Evolutionary conservation across 768 basidiomycete genomes (phyloP), one percentile per base, ranked within the genome.

Genomic region (Termitomyces sp.): DNA sequence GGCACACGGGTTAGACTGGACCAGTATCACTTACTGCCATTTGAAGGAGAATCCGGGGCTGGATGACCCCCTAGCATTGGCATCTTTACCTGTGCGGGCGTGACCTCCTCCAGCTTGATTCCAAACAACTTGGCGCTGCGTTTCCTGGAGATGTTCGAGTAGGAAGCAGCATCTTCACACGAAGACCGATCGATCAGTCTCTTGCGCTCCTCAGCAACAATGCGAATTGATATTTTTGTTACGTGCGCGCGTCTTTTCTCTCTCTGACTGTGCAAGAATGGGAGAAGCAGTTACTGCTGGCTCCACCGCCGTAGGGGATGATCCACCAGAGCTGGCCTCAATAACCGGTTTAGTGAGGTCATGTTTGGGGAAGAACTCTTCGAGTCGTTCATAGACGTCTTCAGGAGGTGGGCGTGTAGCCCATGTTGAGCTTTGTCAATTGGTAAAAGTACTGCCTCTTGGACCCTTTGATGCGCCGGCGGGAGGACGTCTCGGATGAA

Each of bases 71-170:
- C 72, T 10, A 71, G 76, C 55, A 81, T 71, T 11, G 71, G 76
- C 52, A 75, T 76, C 67, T 82, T 85, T 60, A 81, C 80, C 62
- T 89, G 86, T n/a, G 82, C 83, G 20, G 94, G 87, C 5, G 89
- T 94, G 53, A 98, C 94, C 73, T 99, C 97, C 69, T 97, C 96
- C 47, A 98, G 74, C 67, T 85, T 87, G 68, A 90, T 92, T 10
- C 92, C 96, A 94, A 97, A 99, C 58, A 99, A 81, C 74, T 96
- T 98, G 29, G 95, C 96, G 69, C 92, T 94, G 69, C 92, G 82
- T 73, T 92, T 88, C 46, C 93, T 83, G 65, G 87, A 70, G 55
- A 88, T 72, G 61, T 76, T 78, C 17, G 77, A 74, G 59, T 77
- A 73, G 7, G 77, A 77, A 5, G 81, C 70, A 25, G 82, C 69